These are phyloP conservation scores for Coffea canephora DNA, from an alignment of 257 asterid genomes.

Conservation along the genomic window DNA sequence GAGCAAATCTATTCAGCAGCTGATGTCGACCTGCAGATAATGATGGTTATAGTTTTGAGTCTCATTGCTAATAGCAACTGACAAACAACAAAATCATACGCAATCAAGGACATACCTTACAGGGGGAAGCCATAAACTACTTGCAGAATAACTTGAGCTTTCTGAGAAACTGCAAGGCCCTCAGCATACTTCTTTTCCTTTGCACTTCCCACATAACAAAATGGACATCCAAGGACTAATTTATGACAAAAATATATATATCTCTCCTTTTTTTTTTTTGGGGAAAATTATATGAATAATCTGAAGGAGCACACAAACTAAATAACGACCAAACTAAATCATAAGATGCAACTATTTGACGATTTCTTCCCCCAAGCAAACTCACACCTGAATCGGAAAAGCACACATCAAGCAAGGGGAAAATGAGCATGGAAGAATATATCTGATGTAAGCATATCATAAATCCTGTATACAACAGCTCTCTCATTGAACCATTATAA, in stretches of 20 bases:
- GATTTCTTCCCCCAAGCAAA: background rate
- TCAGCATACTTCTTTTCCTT: too few relatives aligned
- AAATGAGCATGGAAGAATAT: background rate
- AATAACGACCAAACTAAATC: background rate
- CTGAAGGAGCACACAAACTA: background rate
- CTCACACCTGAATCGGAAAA: background rate
- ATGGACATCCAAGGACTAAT: background rate
- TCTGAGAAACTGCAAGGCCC: too few relatives aligned
- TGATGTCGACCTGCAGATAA: too few relatives aligned
- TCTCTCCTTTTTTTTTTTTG: too few relatives aligned
- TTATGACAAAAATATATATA: background rate
- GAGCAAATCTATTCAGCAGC: background rate
- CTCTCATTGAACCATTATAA: background rate
- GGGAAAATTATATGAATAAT: too few relatives aligned
- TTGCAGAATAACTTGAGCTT: background rate
- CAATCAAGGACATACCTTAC: background rate
- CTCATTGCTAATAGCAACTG: background rate
- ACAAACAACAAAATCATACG: background rate
- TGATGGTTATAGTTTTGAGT: background rate
- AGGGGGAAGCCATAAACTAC: background rate
- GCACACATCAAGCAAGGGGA: background rate
- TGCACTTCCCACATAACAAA: background rate
- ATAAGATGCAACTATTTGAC: background rate
- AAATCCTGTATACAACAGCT: conserved; percentile 3
- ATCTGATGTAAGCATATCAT: background rate